Percentiles rank a stretch among this genome's conserved stretches.
These are phyloP conservation scores for Penicillium polonicum DNA, from an alignment of 2,329 filamentous ascomycete species.

Conservation along the genomic window DNA sequence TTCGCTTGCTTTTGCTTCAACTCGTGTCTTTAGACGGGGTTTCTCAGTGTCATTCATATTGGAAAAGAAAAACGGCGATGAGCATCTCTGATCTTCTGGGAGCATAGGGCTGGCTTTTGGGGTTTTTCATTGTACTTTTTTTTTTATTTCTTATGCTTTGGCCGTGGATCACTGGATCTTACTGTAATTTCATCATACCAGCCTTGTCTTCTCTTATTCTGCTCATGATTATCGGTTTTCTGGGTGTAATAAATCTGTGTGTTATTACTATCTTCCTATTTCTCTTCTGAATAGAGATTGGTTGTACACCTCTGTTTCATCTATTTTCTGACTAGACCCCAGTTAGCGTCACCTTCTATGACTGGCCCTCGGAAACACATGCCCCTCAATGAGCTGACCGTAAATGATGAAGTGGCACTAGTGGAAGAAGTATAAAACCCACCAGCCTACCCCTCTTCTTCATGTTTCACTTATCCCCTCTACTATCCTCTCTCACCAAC, in stretches of 20 bases:
- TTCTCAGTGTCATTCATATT: constrained; percentile 11
- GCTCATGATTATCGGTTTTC: neutral
- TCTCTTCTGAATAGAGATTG: neutral
- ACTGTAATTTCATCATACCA: constrained; percentile 22
- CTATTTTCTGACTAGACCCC: neutral
- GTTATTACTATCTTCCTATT: neutral
- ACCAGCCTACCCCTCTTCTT: neutral
- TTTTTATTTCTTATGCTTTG: constrained; percentile 4
- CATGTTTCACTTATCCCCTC: neutral
- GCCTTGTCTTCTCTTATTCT: constrained; percentile 5
- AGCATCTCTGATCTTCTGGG: constrained; percentile 20
- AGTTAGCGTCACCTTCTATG: neutral
- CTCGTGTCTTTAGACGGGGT: constrained; percentile 16
- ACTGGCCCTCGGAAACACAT: neutral
- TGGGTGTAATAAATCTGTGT: neutral
- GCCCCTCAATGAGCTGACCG: constrained; percentile 1
- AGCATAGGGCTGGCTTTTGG: constrained; percentile 12
- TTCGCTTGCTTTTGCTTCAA: constrained; percentile 15
- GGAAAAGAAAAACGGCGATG: constrained; percentile 8
- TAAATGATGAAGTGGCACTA: neutral
- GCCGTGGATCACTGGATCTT: constrained; percentile 3
- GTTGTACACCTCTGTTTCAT: neutral
- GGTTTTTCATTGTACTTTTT: constrained; percentile 8
- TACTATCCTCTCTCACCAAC: neutral
- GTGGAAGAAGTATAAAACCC: constrained; percentile 2